Evolutionary conservation across 768 basidiomycete genomes (phyloP), one percentile per base, ranked within the genome.

Genomic region (Rhodocollybia butyracea): DNA sequence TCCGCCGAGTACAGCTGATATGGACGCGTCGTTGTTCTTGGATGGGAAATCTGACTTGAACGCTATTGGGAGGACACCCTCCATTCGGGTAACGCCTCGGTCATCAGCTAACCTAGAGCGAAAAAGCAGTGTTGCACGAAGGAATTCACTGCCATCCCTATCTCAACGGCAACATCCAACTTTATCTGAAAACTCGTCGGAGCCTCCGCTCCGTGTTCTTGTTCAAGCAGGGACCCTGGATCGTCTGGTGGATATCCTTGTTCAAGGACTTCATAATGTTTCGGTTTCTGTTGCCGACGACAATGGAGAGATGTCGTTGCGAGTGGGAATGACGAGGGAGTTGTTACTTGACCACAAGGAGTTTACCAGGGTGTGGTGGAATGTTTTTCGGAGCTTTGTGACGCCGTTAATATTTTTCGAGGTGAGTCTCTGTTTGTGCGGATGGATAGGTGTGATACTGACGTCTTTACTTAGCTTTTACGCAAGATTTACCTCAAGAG

Each of bases 241-340:
- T 57, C 76, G 81, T 26, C 74, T 94, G 1, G 86, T 93, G 10
- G 82, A 84, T 39, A 79, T 91, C 10, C 77, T 94, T 15, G 84
- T 90, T 0, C 86, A 89, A 63, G 91, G 91, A 3, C 72, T 93
- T 19, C 83, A 83, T 46, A 85, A 85, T 30, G 83, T 93, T 3
- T 86, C 87, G 0, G 89, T 91, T 0, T 86, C 88, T 0, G 87
- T 91, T 3, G 83, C 91, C 0, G 91, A 94, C 60, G 91, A 93
- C 64, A 92, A 91, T 61, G 91, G 91, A 0, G 89, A 93, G 67
- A 90, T 88, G 73, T 84, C 89, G 0, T 68, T 93, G 40, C 73
- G 83, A 21, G 88, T 89, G 59, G 84, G 85, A 2, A 88, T 83
- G 72, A 88, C 87, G 0, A 75, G 89, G 31, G 84, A 89, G 46